These are phyloP conservation scores for Trichoderma aggressivum DNA, from an alignment of 2,329 filamentous ascomycete genomes.

Conservation along the genomic window DNA sequence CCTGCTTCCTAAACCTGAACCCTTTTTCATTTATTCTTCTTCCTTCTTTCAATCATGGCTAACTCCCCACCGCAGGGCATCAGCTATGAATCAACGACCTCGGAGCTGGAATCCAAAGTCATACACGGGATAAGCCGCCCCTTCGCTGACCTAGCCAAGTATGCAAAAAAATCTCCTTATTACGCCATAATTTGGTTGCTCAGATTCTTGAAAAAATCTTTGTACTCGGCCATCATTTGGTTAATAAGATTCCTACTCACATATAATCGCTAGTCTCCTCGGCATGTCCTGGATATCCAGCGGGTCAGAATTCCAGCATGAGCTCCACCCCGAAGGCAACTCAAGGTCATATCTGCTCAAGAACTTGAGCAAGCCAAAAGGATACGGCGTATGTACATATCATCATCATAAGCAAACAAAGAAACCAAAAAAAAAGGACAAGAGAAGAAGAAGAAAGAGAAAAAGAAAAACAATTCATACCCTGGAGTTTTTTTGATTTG, in stretches of 20 bases:
- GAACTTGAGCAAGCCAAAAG: slow-evolving; percentile 16
- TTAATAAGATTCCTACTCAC: slow-evolving; percentile 13
- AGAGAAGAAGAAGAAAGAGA: neutral
- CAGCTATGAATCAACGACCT: slow-evolving; percentile 10
- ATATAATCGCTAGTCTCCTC: slow-evolving; percentile 13
- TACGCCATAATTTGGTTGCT: slow-evolving; percentile 14
- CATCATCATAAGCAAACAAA: neutral
- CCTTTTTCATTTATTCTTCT: neutral
- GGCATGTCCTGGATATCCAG: slow-evolving; percentile 16
- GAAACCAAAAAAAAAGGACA: neutral
- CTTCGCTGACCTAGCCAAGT: slow-evolving; percentile 16
- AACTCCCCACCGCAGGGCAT: slow-evolving; percentile 3
- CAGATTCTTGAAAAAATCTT: slow-evolving; percentile 10
- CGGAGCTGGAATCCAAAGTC: slow-evolving; percentile 17
- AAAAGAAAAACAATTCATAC: neutral
- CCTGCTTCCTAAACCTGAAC: neutral
- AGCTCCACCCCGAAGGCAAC: slow-evolving; percentile 10
- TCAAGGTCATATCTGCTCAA: slow-evolving; percentile 14
- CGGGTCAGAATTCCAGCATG: slow-evolving; percentile 14
- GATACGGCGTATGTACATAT: slow-evolving; percentile 14
- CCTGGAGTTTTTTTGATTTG: neutral
- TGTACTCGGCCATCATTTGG: slow-evolving; percentile 5
- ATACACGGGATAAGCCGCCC: slow-evolving; percentile 9
- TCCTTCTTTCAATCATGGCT: neutral
- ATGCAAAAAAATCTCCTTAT: slow-evolving; percentile 11